Base-by-base conservation (phyloP, 371 early-diverging fungal species). In the Actinomortierella wolfii region DNA sequence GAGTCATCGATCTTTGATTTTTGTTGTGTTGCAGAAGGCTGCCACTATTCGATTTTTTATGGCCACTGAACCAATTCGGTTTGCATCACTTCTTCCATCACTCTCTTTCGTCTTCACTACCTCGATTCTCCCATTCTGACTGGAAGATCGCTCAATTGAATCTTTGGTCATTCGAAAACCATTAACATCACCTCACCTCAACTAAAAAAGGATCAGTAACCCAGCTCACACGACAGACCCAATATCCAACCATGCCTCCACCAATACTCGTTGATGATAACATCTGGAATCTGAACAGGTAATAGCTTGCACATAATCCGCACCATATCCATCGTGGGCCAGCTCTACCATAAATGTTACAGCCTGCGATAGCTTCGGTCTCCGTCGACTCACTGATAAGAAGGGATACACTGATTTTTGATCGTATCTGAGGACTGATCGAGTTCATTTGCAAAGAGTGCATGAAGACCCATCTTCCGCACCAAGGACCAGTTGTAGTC, bases 221-320 rank as follows among this genome's bases (percentile, higher is more conserved):
- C 47, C 8, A 11, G 21, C 21, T 21, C 8, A 24, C 21, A 21
- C 47, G 47, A 9, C 44, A 50, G 25, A 8, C 56, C 29, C 24
- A 1, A n/a, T 15, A 15, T 11, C 25, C 34, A 23, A 45, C 43
- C n/a, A 71, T 71, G 73, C 73, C 73, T 2, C 73, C 73, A 24
- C 73, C 73, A 11, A 71, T 71, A 62, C 73, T 66, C 5, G 54
- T 71, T 18, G 73, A 66, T 45, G 73, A 71, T 59, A 71, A 71
- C 59, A 71, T 71, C 49, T 71, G 73, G 73, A 71, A 71, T 44
- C 47, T 71, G 20, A 71, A 34, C 34, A 34, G 34, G 34, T 34
- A 34, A 34, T 34, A 6, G 11, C 34, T 6, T 34, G 34, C 34
- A 6, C 34, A 34, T 11, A 34, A n/a, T 11, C 34, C 34, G 11